These are phyloP conservation scores for Talaromyces pinophilus DNA, from an alignment of 2,329 filamentous ascomycete species.

Conservation along the genomic window DNA sequence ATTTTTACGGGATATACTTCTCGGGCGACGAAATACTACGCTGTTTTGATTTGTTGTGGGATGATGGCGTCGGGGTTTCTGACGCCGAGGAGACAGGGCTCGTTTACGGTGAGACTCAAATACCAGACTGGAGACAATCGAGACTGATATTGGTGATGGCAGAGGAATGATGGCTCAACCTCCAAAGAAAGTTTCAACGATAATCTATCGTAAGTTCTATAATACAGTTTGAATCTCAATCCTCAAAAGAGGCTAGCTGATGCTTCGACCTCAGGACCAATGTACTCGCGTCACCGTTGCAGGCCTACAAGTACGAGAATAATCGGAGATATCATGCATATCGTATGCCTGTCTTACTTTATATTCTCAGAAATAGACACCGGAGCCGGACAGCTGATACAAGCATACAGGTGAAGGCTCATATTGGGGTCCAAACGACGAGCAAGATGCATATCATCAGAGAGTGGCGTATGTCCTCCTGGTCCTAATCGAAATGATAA, in stretches of 20 bases:
- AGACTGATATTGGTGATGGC: neutral
- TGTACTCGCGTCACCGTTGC: slow-evolving; percentile 32
- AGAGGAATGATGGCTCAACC: neutral
- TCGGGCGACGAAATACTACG: neutral
- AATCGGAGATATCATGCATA: slow-evolving; percentile 36
- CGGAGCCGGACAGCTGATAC: neutral
- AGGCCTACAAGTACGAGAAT: slow-evolving; percentile 37
- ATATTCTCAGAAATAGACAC: neutral
- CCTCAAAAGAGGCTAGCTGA: neutral
- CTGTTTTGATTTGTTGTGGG: neutral
- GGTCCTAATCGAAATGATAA: neutral
- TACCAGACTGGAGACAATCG: no score
- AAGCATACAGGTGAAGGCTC: slow-evolving; percentile 28
- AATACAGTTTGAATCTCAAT: neutral
- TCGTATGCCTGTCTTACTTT: slow-evolving; percentile 3
- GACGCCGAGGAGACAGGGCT: slow-evolving; percentile 14
- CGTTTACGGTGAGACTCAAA: neutral
- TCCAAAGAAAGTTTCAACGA: slow-evolving; percentile 4
- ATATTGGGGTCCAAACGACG: slow-evolving; percentile 35
- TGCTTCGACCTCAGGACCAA: slow-evolving; percentile 9
- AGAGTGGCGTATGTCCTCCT: slow-evolving; percentile 27
- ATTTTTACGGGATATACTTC: neutral
- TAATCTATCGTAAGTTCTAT: slow-evolving; percentile 7
- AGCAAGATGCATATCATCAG: slow-evolving; percentile 29
- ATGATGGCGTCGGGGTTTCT: slow-evolving; percentile 10